Conservation (phyloP, 306 rosid species). For the Rosa persica region DNA sequence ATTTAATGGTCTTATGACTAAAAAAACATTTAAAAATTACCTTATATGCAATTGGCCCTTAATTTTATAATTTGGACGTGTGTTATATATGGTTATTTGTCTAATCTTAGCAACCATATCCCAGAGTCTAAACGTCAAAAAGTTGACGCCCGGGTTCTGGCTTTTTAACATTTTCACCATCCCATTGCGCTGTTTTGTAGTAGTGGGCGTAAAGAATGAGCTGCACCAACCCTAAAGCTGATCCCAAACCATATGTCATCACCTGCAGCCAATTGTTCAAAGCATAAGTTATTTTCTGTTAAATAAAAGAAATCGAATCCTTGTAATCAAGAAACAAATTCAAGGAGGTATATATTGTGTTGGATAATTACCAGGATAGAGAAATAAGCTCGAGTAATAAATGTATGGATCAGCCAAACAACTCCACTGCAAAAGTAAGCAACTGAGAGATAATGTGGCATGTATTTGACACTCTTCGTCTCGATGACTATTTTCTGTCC, state of each 20-base stretch:
- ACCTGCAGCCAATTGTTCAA: slow-evolving; percentile 27
- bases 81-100: no score
- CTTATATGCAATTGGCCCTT: no score
- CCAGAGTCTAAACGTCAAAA: no score
- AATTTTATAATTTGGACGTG: no score
- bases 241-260: slow-evolving; percentile 42
- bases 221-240: slow-evolving; percentile 41
- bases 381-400: slow-evolving; percentile 30
- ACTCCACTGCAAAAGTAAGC: slow-evolving; percentile 52
- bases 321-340: no score
- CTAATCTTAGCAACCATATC: no score
- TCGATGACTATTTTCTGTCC: slow-evolving; percentile 63
- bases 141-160: no score
- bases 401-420: slow-evolving; percentile 48
- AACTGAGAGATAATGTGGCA: slow-evolving; percentile 76
- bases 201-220: slow-evolving; percentile 40
- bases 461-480: slow-evolving; percentile 65
- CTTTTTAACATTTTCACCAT: not conserved
- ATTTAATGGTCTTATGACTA: no score
- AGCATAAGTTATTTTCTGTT: not conserved
- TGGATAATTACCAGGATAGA: slow-evolving; percentile 33
- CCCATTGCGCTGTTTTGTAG: slow-evolving; percentile 11
- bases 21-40: no score
- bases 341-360: no score
- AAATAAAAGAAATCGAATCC: no score